Evolutionary conservation across 208 protist genomes (phyloP), one percentile per base, ranked within the genome.

Genomic region (Willaertia magna): DNA sequence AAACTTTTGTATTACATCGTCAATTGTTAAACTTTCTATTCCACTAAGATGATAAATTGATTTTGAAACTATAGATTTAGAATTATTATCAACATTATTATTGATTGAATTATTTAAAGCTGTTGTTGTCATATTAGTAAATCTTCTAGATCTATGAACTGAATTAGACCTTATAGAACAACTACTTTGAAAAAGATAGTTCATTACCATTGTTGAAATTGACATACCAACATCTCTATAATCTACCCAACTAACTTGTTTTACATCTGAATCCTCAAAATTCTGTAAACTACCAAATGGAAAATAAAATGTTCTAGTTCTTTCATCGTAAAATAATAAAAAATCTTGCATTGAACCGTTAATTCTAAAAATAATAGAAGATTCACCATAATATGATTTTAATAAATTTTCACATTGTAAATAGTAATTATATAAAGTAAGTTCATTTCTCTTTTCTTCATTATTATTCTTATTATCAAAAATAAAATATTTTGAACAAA

Each of bases 341-440:
- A 78, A 78, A 78, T 78, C 74, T 78, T 78, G 74, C 74, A 78
- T 78, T 7, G 55, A 34, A 34, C 55, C 55, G 34, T 67, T 67
- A 67, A 9, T 34, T 34, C 55, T 18, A 30, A 67, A n/a, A 34
- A 67, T 67, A 12, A 6, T 34, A 67, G 26, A 67, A 7, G 55
- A 67, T 7, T 67, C 4, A 34, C 55, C 55, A 30, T 34, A 67
- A 67, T 67, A 67, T 34, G 55, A 34, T n/a, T 67, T 67, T 9
- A 67, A 16, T 7, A 30, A 34, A 9, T 67, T 16, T 67, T 67
- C 55, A 67, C 55, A 67, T 34, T 67, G 55, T 30, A 67, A 67
- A 67, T 67, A 26, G 34, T n/a, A 22, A 67, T 67, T 1, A 67
- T 34, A 67, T 9, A n/a, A n/a, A n/a, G n/a, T n/a, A n/a, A n/a